Evolutionary conservation across 2,329 filamentous ascomycete species (phyloP).

Genomic region (Rhynchosporium graminicola): DNA sequence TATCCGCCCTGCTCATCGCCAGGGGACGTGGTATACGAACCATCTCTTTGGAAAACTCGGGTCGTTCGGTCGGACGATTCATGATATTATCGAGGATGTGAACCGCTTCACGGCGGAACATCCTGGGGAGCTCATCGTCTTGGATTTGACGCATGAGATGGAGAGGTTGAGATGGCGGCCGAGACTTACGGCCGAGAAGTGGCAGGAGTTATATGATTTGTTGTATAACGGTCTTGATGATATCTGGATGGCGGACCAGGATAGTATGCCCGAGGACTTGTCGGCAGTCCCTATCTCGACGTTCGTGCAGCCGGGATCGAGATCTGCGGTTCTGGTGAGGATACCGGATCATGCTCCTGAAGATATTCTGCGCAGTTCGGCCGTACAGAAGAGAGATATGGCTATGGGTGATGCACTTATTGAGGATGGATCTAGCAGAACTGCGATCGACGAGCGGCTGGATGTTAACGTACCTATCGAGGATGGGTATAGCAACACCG

Average conservation of each 20-base stretch:
- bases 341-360: conserved; percentile 23
- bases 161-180: conserved; percentile 17
- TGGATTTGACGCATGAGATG: conserved; percentile 33
- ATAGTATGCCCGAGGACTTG: conserved; percentile 23
- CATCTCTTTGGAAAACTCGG: conserved; percentile 24
- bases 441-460: neutral
- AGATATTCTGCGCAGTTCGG: neutral
- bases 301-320: conserved; percentile 31
- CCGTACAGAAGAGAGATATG: neutral
- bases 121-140: conserved; percentile 33
- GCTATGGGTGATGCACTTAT: neutral
- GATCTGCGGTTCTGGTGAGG: conserved; percentile 29
- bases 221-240: conserved; percentile 24
- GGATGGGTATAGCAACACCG: neutral
- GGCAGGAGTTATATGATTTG: conserved; percentile 25
- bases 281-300: conserved; percentile 25
- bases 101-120: conserved; percentile 31
- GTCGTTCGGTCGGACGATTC: conserved; percentile 24
- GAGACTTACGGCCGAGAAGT: conserved; percentile 8
- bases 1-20: conserved; percentile 26
- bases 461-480: neutral
- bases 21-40: conserved; percentile 24
- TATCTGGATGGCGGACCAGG: conserved; percentile 24
- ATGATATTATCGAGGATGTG: conserved; percentile 28
- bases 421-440: neutral